These are phyloP conservation scores for Sphagnurus paluster DNA, from an alignment of 1,284 basidiomycete species.

Conservation along the genomic window DNA sequence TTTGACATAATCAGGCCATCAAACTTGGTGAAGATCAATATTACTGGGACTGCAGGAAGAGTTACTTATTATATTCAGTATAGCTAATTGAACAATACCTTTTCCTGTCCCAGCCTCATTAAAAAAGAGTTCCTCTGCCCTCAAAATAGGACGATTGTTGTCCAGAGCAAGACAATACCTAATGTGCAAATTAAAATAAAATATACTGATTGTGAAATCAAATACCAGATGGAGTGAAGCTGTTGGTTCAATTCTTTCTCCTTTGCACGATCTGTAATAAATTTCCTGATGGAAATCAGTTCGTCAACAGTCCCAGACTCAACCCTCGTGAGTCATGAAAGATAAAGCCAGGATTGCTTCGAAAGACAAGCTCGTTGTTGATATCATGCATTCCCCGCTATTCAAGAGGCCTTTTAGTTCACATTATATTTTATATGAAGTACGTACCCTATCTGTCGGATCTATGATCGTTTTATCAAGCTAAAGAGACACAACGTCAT, in stretches of 20 bases:
- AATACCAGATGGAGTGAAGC: constrained; percentile 27
- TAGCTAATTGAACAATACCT: constrained; percentile 8
- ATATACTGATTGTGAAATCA: not conserved
- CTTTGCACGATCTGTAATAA: constrained; percentile 18
- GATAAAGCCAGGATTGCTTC: constrained; percentile 26
- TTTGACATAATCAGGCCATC: constrained; percentile 11
- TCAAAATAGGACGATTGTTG: constrained; percentile 13
- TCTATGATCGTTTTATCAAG: constrained; percentile 4
- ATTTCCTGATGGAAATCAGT: constrained; percentile 20
- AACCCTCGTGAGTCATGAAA: constrained; percentile 31
- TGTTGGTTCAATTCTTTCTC: constrained; percentile 14
- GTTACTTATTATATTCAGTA: not conserved
- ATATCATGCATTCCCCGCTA: constrained; percentile 34
- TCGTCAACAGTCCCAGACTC: constrained; percentile 24
- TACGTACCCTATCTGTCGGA: constrained; percentile 2
- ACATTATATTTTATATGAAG: not conserved
- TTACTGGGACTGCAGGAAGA: constrained; percentile 12
- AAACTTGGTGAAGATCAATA: constrained; percentile 18
- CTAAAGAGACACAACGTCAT: not conserved
- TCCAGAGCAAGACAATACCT: constrained; percentile 20
- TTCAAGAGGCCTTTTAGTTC: not conserved
- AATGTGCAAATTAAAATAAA: not conserved
- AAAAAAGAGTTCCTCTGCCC: constrained; percentile 16
- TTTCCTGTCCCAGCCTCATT: constrained; percentile 14
- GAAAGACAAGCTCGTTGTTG: constrained; percentile 29